Conservation (phyloP, 2,329 filamentous ascomycete genomes). For the Zymoseptoria tritici region DNA sequence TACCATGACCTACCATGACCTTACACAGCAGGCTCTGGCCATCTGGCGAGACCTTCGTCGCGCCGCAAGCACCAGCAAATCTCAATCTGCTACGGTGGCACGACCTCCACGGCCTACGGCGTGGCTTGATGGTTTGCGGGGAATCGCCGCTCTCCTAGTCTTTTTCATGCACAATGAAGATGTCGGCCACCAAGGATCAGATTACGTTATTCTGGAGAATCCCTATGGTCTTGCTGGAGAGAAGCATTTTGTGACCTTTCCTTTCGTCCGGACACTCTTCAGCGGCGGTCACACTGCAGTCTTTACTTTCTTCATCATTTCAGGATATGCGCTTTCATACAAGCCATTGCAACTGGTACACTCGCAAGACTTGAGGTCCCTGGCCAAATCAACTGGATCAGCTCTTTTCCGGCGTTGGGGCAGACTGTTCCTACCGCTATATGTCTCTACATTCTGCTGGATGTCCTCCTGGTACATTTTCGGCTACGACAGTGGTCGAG, state of each 20-base stretch:
- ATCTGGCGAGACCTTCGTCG: background rate
- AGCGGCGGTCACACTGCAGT: background rate
- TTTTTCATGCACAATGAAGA: constrained; percentile 52
- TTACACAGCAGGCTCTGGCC: background rate
- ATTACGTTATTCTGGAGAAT: background rate
- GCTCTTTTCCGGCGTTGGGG: no score
- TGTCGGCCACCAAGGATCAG: background rate
- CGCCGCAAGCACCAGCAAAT: background rate
- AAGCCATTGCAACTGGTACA: no score
- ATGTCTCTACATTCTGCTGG: no score
- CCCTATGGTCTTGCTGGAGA: background rate
- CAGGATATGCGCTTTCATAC: background rate
- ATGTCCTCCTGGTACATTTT: background rate
- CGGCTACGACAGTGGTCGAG: background rate
- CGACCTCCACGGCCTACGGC: constrained; percentile 34
- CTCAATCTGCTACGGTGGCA: background rate
- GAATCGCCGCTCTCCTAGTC: constrained; percentile 58
- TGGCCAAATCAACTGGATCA: no score
- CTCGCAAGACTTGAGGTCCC: no score
- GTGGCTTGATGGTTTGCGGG: constrained; percentile 58
- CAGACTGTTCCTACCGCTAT: no score
- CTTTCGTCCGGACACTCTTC: background rate
- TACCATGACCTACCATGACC: no score
- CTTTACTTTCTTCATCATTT: background rate
- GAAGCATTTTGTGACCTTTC: background rate